Evolutionary conservation across 805 yeast species (phyloP), one percentile per base, ranked within the genome.

Genomic region (Zygosaccharomyces siamensis): DNA sequence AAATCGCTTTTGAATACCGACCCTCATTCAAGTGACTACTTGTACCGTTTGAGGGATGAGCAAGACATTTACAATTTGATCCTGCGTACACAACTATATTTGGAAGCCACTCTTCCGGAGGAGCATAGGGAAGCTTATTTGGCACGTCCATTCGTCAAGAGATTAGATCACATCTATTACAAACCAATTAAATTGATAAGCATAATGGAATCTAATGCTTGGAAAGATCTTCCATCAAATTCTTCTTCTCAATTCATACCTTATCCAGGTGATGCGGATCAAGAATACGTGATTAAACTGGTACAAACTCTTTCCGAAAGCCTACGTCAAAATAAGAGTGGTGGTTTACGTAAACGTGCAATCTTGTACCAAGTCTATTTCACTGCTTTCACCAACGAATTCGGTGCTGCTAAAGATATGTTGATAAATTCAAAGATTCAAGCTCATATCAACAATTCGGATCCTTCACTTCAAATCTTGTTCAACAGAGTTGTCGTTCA

Each of bases 401-500:
- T 86, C 73, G 74, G 76, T 70, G 78, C 79, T 64, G 97, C 98
- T 38, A 83, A 95, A 67, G 95, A 88, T 57, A 80, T 92, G 80
- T 77, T 93, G 69, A 77, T 90, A 61, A 76, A 81, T 73, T 88
- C 97, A 18, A 93, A 89, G 67, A 72, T 89, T 61, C 95, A 88
- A 73, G 75, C 86, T 27, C 76, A 85, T 40, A 88, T 92, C 59
- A 88, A 87, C 68, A 79, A 83, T 43, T 84, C 95, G 30, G 98
- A 92, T 61, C 81, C 95, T 30, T 73, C 83, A 32, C 72, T 92
- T 58, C 99, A 93, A 77, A 89, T 93, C 48, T 77, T 89, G 60
- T 93, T 89, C 78, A 93, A 93, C 78, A 80, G 99, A 69, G 89
- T 96, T 14, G 78, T 93, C 54, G 97, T 89, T 54, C 99, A 93